These are phyloP conservation scores for Carex arenaria DNA, from an alignment of 202 grass and related monocot species.

Conservation along the genomic window DNA sequence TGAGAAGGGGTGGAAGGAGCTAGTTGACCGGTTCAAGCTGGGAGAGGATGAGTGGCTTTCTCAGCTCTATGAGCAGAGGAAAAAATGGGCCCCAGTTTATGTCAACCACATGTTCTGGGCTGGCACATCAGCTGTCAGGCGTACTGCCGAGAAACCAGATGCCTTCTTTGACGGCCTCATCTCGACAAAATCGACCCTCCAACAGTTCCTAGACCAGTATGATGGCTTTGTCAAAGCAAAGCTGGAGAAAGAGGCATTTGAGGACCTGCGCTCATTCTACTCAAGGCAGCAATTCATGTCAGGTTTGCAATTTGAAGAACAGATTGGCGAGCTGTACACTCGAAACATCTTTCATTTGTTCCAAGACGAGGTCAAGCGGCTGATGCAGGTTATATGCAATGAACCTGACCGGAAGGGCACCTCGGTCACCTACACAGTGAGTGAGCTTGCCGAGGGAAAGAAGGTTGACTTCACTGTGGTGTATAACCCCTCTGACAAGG, in stretches of 20 bases:
- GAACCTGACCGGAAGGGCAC: constrained; percentile 63
- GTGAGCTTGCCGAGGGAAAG: constrained; percentile 82
- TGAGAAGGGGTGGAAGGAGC: constrained; percentile 70
- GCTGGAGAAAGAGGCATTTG: constrained; percentile 83
- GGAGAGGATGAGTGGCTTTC: constrained; percentile 68
- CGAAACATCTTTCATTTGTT: constrained; percentile 78
- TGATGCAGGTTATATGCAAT: constrained; percentile 92
- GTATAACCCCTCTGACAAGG: constrained; percentile 75
- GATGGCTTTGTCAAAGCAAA: constrained; percentile 56
- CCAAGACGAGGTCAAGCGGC: constrained; percentile 85
- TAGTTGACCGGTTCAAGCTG: constrained; percentile 70
- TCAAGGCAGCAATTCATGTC: constrained; percentile 67
- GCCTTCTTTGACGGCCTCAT: constrained; percentile 76
- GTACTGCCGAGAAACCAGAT: constrained; percentile 52
- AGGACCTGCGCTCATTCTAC: constrained; percentile 91
- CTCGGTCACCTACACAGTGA: constrained; percentile 68
- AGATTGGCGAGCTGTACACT: constrained; percentile 72
- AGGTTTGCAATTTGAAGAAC: constrained; percentile 84
- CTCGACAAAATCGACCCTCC: constrained; percentile 64
- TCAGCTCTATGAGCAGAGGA: constrained; percentile 58
- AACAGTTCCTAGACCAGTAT: constrained; percentile 80
- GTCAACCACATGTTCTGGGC: constrained; percentile 99
- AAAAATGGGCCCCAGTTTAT: constrained; percentile 83
- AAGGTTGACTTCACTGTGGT: constrained; percentile 83
- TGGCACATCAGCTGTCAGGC: constrained; percentile 65